phyloP scores from a whole-genome alignment of 257 asterid species.

The Gentiana straminea region DNA sequence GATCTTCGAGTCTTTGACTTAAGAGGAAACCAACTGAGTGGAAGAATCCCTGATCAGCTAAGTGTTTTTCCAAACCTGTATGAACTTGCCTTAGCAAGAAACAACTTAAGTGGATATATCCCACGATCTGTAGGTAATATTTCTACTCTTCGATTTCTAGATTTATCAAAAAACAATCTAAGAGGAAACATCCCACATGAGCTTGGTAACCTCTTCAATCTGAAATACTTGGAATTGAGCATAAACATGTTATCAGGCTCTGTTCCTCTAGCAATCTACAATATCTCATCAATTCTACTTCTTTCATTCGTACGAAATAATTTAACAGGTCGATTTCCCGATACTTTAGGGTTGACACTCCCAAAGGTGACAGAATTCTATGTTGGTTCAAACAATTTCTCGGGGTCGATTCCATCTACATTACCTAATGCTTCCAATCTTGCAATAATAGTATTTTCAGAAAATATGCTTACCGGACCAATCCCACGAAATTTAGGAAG shows the following conservation, averaged over 20 bases:
- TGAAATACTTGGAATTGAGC: neutral
- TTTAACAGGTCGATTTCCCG: constrained; percentile 8
- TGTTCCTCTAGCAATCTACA: constrained; percentile 4
- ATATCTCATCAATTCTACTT: constrained; percentile 3
- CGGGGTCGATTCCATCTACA: too few relatives aligned
- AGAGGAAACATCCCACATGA: constrained; percentile 6
- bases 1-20: neutral
- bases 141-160: constrained; percentile 11
- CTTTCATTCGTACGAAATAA: constrained; percentile 11
- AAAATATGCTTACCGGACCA: constrained; percentile 9
- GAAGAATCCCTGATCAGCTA: neutral
- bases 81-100: constrained; percentile 9
- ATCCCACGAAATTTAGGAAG: too few relatives aligned
- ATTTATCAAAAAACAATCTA: constrained; percentile 11
- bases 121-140: neutral
- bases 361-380: constrained; percentile 8
- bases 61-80: constrained; percentile 7
- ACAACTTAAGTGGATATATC: constrained; percentile 9
- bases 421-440: constrained; percentile 10
- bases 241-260: constrained; percentile 2
- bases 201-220: constrained; percentile 2
- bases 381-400: too few relatives aligned
- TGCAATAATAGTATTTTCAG: constrained; percentile 1
- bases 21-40: neutral
- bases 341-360: constrained; percentile 6